Percentiles rank a stretch among this genome's conserved stretches.
Conservation (phyloP, 441 rosid species). For the Macaranga tanarius region DNA sequence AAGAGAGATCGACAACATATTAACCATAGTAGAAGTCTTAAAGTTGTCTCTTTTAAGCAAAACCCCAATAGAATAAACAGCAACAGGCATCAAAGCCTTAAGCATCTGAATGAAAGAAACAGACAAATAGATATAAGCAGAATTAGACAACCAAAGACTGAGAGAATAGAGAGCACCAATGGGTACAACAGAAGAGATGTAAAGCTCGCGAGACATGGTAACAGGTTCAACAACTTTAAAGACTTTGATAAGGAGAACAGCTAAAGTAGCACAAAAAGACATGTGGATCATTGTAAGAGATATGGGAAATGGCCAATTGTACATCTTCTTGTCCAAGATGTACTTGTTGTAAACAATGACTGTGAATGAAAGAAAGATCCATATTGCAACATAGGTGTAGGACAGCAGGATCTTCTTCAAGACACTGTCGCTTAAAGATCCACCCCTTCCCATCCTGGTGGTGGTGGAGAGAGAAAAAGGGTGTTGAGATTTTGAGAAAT, state of each 20-base stretch:
- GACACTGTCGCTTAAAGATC: conserved; percentile 77
- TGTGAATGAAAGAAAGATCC: conserved; percentile 99
- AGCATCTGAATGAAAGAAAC: conserved; percentile 96
- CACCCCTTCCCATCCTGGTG: conserved; percentile 70
- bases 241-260: conserved; percentile 79
- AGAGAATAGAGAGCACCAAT: conserved; percentile 89
- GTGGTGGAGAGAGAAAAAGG: conserved; percentile 3
- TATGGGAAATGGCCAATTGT: conserved; percentile 95
- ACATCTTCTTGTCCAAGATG: conserved; percentile 98
- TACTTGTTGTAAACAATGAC: conserved; percentile 98
- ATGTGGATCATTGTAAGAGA: conserved; percentile 98
- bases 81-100: conserved; percentile 94
- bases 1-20: conserved; percentile 88
- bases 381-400: conserved; percentile 84
- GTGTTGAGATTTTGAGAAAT: conserved; percentile 11
- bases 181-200: conserved; percentile 83
- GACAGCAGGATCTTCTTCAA: conserved; percentile 86
- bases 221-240: conserved; percentile 92
- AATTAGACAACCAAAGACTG: conserved; percentile 90
- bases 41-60: conserved; percentile 60
- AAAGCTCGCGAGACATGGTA: conserved; percentile 76
- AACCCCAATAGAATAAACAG: conserved; percentile 92
- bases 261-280: conserved; percentile 87
- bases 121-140: conserved; percentile 89
- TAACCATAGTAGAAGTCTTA: conserved; percentile 72